Base-by-base conservation (phyloP, 1,284 basidiomycete species). In the Cerioporus squamosus region DNA sequence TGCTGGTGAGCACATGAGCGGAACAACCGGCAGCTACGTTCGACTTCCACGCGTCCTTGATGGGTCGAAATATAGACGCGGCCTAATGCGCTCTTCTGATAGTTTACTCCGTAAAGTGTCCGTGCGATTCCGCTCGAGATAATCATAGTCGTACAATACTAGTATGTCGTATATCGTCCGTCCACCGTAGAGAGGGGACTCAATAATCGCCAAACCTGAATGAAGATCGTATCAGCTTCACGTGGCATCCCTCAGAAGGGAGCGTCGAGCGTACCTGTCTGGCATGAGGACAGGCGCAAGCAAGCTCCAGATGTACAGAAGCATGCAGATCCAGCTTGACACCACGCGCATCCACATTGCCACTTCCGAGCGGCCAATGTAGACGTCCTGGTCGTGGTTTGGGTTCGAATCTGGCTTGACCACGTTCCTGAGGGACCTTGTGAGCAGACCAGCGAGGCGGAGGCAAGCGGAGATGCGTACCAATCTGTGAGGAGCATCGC, bases 311-410 rank as follows among this genome's bases (percentile, higher is more conserved):
- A 85, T 84, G 73, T 97, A 98, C 48, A 98, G 78, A 43, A 87
- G 69, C 76, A 96, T 91, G 75, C 94, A 97, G 33, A 96, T 82
- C 95, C 96, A 99, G 67, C 93, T 93, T 47, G 94, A 96, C 36
- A 98, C 91, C 45, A 98, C 85, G 5, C 97, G 82, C 93, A 98
- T 98, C 97, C 97, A 99, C 97, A 99, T 99, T 3, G 97, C 95
- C 5, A 93, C 91, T 70, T 95, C 93, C 10, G 94, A 97, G 47
- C 95, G 87, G 22, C 97, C 97, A 57, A 99, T 98, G 75, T 94
- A 95, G 36, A 98, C 94, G 66, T 97, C 91, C 36, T 86, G 81
- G 53, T 83, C 82, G 39, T 81, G 80, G 61, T 84, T 80, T 17
- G 71, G 43, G 47, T 74, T 70, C 39, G 82, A 74, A 45, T 75